Percentiles rank a stretch among this genome's conserved stretches.
Evolutionary conservation across 2,329 filamentous ascomycete genomes (phyloP).

Genomic region (Fusarium sororula): DNA sequence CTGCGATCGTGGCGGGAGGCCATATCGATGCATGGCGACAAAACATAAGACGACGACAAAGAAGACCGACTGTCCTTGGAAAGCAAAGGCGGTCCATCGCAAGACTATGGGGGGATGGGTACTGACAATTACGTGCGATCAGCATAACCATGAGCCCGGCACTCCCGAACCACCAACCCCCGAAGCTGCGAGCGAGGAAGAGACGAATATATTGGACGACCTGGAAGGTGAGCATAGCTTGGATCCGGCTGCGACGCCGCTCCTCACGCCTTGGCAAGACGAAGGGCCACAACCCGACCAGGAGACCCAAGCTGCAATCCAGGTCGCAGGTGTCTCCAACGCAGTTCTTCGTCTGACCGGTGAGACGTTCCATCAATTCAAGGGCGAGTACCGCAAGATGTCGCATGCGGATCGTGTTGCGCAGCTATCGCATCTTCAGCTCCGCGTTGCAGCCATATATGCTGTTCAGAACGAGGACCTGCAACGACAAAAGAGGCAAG

Average conservation of each 20-base stretch:
- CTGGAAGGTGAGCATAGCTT: conserved; percentile 32
- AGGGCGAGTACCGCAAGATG: conserved; percentile 55
- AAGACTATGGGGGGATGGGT: conserved; percentile 56
- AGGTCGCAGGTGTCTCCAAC: conserved; percentile 53
- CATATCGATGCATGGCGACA: conserved; percentile 55
- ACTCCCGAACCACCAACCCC: conserved; percentile 55
- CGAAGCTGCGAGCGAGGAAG: conserved; percentile 48
- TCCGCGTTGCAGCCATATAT: conserved; percentile 55
- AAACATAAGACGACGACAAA: conserved; percentile 58
- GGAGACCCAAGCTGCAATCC: conserved; percentile 50
- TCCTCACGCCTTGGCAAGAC: conserved; percentile 32
- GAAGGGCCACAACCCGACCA: conserved; percentile 47
- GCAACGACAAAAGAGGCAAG: conserved; percentile 52
- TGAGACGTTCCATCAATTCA: conserved; percentile 56
- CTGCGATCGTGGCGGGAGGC: conserved; percentile 56
- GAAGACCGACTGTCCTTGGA: conserved; percentile 58
- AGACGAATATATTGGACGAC: conserved; percentile 42
- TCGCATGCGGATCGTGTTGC: conserved; percentile 51
- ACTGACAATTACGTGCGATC: conserved; percentile 55
- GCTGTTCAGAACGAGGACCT: conserved; percentile 56
- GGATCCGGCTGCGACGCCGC: conserved; percentile 9
- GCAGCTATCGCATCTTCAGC: conserved; percentile 52
- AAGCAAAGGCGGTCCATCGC: conserved; percentile 55
- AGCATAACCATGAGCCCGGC: conserved; percentile 56
- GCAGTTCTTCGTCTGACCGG: conserved; percentile 52